Conservation (phyloP, 2,329 filamentous ascomycete genomes). For the Aspergillus clavatus region DNA sequence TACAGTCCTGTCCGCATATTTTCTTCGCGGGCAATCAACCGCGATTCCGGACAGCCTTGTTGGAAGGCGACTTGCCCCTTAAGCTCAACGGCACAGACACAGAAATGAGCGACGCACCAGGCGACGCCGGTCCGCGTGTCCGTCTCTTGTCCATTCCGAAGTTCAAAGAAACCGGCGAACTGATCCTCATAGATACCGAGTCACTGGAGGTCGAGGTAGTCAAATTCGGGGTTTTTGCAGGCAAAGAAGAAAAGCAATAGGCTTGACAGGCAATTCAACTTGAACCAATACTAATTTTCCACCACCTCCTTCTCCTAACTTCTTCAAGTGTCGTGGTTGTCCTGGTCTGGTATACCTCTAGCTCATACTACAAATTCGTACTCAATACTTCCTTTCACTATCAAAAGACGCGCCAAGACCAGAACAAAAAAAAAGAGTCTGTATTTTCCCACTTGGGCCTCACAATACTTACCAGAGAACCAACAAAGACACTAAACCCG, state of each 20-base stretch:
- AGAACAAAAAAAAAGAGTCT: slow-evolving; percentile 3
- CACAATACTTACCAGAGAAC: neutral
- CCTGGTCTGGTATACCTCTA: too few species aligned
- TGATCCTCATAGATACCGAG: slow-evolving; percentile 81
- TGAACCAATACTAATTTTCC: too few species aligned
- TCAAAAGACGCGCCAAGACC: slow-evolving; percentile 15
- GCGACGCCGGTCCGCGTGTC: slow-evolving; percentile 61
- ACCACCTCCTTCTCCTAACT: too few species aligned
- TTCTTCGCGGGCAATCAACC: slow-evolving; percentile 88
- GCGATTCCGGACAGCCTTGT: slow-evolving; percentile 65
- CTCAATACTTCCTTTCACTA: neutral
- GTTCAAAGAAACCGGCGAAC: slow-evolving; percentile 70
- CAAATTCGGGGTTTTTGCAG: slow-evolving; percentile 47
- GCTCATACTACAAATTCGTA: too few species aligned
- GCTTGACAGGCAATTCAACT: neutral
- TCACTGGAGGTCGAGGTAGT: slow-evolving; percentile 73
- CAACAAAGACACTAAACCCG: neutral
- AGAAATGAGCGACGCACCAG: slow-evolving; percentile 30
- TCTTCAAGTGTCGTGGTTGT: too few species aligned
- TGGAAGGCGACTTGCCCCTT: slow-evolving; percentile 48
- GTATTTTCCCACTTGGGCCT: neutral
- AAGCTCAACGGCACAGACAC: slow-evolving; percentile 31
- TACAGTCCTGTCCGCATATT: slow-evolving; percentile 79
- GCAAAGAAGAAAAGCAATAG: slow-evolving; percentile 33
- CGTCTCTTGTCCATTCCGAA: slow-evolving; percentile 77